Base-by-base conservation (phyloP, 192 early-diverging fungal species). In the Irineochytrium annulatum region DNA sequence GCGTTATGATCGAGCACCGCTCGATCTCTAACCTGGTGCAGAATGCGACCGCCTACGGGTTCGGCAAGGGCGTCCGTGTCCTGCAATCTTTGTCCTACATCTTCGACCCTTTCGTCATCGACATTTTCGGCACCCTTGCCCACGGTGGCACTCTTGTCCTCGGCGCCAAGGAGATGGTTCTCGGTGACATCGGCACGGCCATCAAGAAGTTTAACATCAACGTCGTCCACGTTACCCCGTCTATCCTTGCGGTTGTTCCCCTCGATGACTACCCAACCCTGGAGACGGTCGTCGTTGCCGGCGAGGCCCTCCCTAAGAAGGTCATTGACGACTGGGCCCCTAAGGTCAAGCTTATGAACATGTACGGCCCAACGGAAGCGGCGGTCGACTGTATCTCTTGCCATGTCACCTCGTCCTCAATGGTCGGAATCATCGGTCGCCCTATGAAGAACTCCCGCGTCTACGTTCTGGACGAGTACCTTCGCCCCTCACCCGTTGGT, bases 1-100 rank as follows among this genome's bases (percentile, higher is more conserved):
- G 73, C 11, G 57, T 56, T 3, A 14, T 71, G 29, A 55, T 73
- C 34, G 28, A 28, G 3, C 65, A 72, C 48, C 16, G 28, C n/a
- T n/a, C n/a, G n/a, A n/a, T n/a, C n/a, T n/a, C n/a, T n/a, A n/a
- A n/a, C n/a, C n/a, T n/a, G n/a, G n/a, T n/a, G n/a, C n/a, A n/a
- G n/a, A n/a, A n/a, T n/a, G n/a, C n/a, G n/a, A n/a, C n/a, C n/a
- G n/a, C n/a, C n/a, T n/a, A n/a, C n/a, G n/a, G n/a, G n/a, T n/a
- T n/a, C n/a, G n/a, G n/a, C n/a, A n/a, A n/a, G n/a, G n/a, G n/a
- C n/a, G n/a, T n/a, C n/a, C n/a, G n/a, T n/a, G n/a, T n/a, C n/a
- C n/a, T n/a, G n/a, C n/a, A n/a, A n/a, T n/a, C n/a, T n/a, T n/a
- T n/a, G n/a, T n/a, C n/a, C n/a, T n/a, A n/a, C n/a, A n/a, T n/a